Evolutionary conservation across 106 monocot genomes (phyloP).

Genomic region (Platanthera guangdongensis): DNA sequence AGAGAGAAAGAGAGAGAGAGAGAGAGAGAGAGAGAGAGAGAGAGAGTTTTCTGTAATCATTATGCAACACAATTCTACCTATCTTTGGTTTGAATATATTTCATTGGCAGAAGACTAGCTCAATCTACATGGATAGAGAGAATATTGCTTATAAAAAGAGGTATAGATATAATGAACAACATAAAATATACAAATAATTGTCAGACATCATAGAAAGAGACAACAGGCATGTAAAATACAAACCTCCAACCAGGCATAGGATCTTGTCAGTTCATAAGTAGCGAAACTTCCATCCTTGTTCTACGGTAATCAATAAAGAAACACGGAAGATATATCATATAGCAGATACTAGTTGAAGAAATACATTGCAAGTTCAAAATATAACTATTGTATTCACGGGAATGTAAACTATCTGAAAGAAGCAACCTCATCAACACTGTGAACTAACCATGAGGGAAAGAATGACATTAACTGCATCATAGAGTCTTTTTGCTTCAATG

Average conservation of each 20-base stretch:
- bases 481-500: conserved; percentile 45
- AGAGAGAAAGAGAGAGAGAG: too few species aligned
- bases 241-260: conserved; percentile 93
- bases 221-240: conserved; percentile 5
- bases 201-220: neutral
- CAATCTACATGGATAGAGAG: neutral
- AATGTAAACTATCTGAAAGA: neutral
- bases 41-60: neutral
- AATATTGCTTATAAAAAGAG: neutral
- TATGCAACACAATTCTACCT: neutral
- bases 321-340: conserved; percentile 3
- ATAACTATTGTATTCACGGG: neutral
- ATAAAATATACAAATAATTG: neutral
- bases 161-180: neutral
- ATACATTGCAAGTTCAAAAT: neutral
- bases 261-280: conserved; percentile 86
- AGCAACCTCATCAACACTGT: neutral
- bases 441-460: conserved; percentile 68
- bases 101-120: neutral
- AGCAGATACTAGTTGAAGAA: neutral
- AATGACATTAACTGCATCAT: conserved; percentile 87
- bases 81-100: neutral
- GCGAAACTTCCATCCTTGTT: conserved; percentile 86
- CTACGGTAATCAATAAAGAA: conserved; percentile 26
- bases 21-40: too few species aligned